phyloP scores from a whole-genome alignment of 306 rosid genomes.

The Citrullus amarus region DNA sequence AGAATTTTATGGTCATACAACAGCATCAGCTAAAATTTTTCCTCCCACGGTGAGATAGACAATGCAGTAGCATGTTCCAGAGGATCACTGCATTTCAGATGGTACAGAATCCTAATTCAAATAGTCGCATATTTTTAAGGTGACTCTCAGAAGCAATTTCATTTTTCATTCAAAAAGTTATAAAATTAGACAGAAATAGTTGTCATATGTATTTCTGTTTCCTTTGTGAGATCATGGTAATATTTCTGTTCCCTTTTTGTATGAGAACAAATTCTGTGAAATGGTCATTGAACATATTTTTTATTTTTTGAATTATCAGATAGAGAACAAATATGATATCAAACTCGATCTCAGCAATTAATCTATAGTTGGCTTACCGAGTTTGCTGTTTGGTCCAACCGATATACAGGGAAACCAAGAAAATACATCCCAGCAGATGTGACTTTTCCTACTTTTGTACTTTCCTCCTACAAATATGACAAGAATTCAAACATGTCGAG shows the following conservation, averaged over 20 bases:
- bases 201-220: not conserved
- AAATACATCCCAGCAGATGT: slow-evolving; percentile 97
- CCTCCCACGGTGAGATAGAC: not conserved
- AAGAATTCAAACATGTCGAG: slow-evolving; percentile 17
- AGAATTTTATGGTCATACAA: not conserved
- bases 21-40: not conserved
- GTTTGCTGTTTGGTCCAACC: slow-evolving; percentile 66
- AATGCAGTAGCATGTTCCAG: not conserved
- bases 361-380: slow-evolving; percentile 44
- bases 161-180: not conserved
- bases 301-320: not conserved
- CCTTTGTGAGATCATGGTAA: not conserved
- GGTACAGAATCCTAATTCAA: not conserved
- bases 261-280: not conserved
- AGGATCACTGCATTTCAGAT: not conserved
- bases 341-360: not conserved
- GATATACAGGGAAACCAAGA: slow-evolving; percentile 96
- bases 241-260: not conserved
- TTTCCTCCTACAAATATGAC: slow-evolving; percentile 60
- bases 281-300: not conserved
- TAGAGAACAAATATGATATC: not conserved
- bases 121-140: not conserved
- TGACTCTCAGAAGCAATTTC: not conserved
- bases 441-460: slow-evolving; percentile 72
- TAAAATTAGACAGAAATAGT: not conserved